Evolutionary conservation across 1,284 basidiomycete genomes (phyloP).

Genomic region (Bondarzewia mesenterica): DNA sequence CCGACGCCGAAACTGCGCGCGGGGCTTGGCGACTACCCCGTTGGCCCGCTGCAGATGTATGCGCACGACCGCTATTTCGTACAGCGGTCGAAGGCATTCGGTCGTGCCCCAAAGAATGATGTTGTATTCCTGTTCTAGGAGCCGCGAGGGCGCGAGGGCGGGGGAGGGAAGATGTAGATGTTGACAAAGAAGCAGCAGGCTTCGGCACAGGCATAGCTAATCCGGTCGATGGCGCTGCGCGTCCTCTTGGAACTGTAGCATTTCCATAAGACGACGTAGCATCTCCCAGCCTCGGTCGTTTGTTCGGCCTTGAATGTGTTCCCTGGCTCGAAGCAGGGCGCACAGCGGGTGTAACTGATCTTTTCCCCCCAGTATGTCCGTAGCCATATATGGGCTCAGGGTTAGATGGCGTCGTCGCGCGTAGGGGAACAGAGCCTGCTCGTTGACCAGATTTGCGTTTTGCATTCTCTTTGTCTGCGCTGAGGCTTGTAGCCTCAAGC

Average conservation of each 20-base stretch:
- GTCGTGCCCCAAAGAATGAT: conserved; percentile 45
- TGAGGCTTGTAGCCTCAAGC: conserved; percentile 54
- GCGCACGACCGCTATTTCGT: neutral
- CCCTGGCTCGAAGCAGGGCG: conserved; percentile 39
- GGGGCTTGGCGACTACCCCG: neutral
- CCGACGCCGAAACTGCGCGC: neutral
- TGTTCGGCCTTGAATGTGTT: conserved; percentile 41
- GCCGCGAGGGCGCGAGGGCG: conserved; percentile 21
- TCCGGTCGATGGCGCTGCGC: conserved; percentile 37
- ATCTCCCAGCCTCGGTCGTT: conserved; percentile 42
- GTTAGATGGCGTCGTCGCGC: conserved; percentile 51
- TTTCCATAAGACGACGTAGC: conserved; percentile 7
- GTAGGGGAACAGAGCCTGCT: conserved; percentile 47
- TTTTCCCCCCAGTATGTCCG: conserved; percentile 18
- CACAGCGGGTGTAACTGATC: conserved; percentile 50
- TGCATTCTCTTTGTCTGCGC: conserved; percentile 64
- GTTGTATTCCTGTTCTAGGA: conserved; percentile 37
- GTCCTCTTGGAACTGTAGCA: conserved; percentile 8
- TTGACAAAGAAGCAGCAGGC: neutral
- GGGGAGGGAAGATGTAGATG: conserved; percentile 25
- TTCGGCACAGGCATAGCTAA: conserved; percentile 19
- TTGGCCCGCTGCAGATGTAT: neutral
- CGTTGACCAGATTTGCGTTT: conserved; percentile 13
- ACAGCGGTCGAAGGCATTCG: conserved; percentile 21
- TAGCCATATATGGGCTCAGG: conserved; percentile 22